These are phyloP conservation scores for Teratosphaeria gauchensis DNA, from an alignment of 2,329 filamentous ascomycete genomes.

Conservation along the genomic window DNA sequence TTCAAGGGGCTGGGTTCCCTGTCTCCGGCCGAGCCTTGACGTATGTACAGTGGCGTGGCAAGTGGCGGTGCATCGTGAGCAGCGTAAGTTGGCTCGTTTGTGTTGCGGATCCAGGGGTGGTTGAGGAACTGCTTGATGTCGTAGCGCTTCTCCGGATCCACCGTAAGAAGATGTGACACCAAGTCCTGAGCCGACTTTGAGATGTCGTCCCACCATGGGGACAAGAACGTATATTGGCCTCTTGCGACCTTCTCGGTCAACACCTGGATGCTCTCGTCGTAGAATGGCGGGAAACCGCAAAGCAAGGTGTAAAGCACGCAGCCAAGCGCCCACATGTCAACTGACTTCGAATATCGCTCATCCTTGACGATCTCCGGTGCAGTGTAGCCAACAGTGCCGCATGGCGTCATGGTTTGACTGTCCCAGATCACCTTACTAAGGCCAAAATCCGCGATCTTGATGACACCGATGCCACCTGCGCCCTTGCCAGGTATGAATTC, in stretches of 20 bases:
- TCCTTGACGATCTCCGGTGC: conserved; percentile 98
- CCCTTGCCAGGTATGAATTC: conserved; percentile 78
- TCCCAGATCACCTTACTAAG: conserved; percentile 98
- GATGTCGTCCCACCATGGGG: conserved; percentile 99
- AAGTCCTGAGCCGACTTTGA: conserved; percentile 90
- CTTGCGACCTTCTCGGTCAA: conserved; percentile 95
- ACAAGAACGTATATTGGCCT: conserved; percentile 94
- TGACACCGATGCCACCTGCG: conserved; percentile 79
- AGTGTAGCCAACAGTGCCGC: conserved; percentile 94
- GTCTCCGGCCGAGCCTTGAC: conserved; percentile 41
- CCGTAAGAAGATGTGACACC: conserved; percentile 83
- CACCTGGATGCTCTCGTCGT: conserved; percentile 95
- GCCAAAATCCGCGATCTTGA: conserved; percentile 98
- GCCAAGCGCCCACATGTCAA: conserved; percentile 98
- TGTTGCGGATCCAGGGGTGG: conserved; percentile 85
- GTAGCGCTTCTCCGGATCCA: conserved; percentile 90
- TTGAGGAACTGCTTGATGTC: conserved; percentile 84
- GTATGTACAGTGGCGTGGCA: conserved; percentile 52
- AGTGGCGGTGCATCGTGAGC: conserved; percentile 61
- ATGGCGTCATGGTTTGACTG: conserved; percentile 97
- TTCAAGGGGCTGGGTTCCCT: conserved; percentile 33
- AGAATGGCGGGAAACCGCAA: conserved; percentile 96
- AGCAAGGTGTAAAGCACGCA: conserved; percentile 95
- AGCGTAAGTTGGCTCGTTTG: conserved; percentile 56
- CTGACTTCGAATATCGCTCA: conserved; percentile 95